Conservation (phyloP, 345 rosid genomes). For the Jatropha curcas region DNA sequence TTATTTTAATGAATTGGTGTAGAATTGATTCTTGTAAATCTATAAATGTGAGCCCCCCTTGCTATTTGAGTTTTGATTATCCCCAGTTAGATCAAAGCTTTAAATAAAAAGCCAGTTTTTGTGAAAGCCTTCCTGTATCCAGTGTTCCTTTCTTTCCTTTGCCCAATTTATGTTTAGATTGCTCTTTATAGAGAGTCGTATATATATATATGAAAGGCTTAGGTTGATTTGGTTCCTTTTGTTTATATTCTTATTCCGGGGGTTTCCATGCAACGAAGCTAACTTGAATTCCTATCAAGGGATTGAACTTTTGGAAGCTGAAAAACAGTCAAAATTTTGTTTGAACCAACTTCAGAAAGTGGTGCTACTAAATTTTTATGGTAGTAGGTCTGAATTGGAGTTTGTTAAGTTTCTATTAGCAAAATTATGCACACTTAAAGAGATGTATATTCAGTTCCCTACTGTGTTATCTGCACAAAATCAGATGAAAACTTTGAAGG, state of each 20-base stretch:
- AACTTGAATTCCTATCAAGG: background rate
- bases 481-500: background rate
- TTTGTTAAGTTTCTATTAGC: slow-evolving; percentile 9
- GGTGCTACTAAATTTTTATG: background rate
- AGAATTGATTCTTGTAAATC: no score
- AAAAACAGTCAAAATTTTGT: background rate
- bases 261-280: background rate
- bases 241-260: background rate
- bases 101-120: no score
- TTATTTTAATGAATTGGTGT: no score
- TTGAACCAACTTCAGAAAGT: slow-evolving; percentile 4
- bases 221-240: background rate
- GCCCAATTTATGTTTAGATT: no score
- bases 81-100: no score
- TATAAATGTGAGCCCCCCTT: no score
- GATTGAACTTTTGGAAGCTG: background rate
- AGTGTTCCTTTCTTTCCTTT: no score
- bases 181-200: no score
- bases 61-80: no score
- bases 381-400: background rate
- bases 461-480: no score
- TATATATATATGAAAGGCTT: background rate
- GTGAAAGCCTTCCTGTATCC: no score
- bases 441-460: background rate
- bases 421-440: background rate